Evolutionary conservation across 148 eudicot species (phyloP).

Genomic region (Chenopodium formosanum): DNA sequence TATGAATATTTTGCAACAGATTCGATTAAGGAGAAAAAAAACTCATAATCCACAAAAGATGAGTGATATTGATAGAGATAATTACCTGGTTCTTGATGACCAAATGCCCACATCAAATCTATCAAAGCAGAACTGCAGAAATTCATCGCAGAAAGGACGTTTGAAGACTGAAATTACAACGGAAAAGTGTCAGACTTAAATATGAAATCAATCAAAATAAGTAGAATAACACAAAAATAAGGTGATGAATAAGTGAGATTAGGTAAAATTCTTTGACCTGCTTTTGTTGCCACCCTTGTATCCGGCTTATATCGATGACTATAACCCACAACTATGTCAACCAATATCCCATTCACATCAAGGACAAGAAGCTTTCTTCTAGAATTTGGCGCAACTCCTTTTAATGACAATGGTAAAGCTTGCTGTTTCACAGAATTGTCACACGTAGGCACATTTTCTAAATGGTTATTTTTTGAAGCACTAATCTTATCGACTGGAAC

Average conservation of each 20-base stretch:
- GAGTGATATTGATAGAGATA: slow-evolving; percentile 3
- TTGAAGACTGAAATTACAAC: slow-evolving; percentile 56
- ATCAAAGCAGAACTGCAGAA: slow-evolving; percentile 78
- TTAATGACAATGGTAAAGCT: slow-evolving; percentile 1
- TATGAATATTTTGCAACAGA: not conserved
- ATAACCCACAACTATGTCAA: slow-evolving; percentile 42
- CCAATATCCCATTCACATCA: slow-evolving; percentile 83
- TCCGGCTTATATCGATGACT: slow-evolving; percentile 39
- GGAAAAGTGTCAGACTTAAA: slow-evolving; percentile 6
- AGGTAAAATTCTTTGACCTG: slow-evolving; percentile 38
- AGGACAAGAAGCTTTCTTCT: slow-evolving; percentile 76
- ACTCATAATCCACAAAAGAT: not conserved
- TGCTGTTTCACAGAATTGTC: slow-evolving; percentile 8
- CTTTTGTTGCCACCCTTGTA: slow-evolving; percentile 44
- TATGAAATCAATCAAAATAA: not conserved
- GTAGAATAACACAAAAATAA: slow-evolving; percentile 12
- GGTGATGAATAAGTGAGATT: not conserved
- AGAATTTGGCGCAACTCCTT: slow-evolving; percentile 11
- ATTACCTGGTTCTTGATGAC: slow-evolving; percentile 76
- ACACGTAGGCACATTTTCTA: slow-evolving; percentile 10
- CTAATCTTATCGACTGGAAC: slow-evolving; percentile 11
- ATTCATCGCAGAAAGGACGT: slow-evolving; percentile 81
- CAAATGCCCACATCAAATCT: slow-evolving; percentile 73
- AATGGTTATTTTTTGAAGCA: not conserved
- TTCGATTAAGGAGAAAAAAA: not conserved